Evolutionary conservation across 495 filamentous ascomycete genomes (phyloP).

Genomic region (Bombardia bombarda): DNA sequence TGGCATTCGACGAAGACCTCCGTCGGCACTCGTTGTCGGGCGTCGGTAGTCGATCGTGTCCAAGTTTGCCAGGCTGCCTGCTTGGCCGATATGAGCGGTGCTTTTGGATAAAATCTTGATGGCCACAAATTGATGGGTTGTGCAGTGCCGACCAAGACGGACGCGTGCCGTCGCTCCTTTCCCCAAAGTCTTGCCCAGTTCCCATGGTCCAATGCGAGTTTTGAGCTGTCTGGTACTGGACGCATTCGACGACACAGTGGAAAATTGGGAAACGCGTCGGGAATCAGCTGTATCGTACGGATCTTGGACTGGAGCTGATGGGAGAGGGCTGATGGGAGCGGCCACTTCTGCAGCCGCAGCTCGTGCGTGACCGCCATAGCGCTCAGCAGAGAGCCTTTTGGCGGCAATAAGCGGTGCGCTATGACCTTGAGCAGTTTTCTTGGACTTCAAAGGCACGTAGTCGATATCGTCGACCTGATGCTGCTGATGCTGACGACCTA

Average conservation of each 20-base stretch:
- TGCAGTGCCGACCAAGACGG: conserved; percentile 66
- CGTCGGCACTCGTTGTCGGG: conserved; percentile 33
- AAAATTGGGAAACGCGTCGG: conserved; percentile 66
- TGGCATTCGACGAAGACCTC: conserved; percentile 61
- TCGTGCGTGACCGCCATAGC: background rate
- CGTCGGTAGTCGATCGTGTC: conserved; percentile 40
- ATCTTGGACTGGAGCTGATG: conserved; percentile 28
- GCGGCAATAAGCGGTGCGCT: conserved; percentile 9
- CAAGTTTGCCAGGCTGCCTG: conserved; percentile 68
- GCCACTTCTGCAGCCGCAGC: conserved; percentile 1
- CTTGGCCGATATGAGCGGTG: conserved; percentile 59
- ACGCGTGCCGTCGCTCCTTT: conserved; percentile 80
- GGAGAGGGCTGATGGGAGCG: conserved; percentile 2
- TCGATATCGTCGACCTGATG: conserved; percentile 8
- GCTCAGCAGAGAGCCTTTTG: background rate
- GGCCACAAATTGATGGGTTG: conserved; percentile 69
- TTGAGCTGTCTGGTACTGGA: conserved; percentile 49
- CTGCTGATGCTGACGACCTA: conserved; percentile 3
- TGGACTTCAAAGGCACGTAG: conserved; percentile 10
- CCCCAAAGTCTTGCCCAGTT: conserved; percentile 77
- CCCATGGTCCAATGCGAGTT: conserved; percentile 81
- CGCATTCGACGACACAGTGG: conserved; percentile 54
- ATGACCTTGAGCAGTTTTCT: conserved; percentile 3
- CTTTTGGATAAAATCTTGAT: conserved; percentile 89
- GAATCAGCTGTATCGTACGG: conserved; percentile 33